Evolutionary conservation across 106 monocot genomes (phyloP), one percentile per base, ranked within the genome.

Genomic region (Gastrodia elata): DNA sequence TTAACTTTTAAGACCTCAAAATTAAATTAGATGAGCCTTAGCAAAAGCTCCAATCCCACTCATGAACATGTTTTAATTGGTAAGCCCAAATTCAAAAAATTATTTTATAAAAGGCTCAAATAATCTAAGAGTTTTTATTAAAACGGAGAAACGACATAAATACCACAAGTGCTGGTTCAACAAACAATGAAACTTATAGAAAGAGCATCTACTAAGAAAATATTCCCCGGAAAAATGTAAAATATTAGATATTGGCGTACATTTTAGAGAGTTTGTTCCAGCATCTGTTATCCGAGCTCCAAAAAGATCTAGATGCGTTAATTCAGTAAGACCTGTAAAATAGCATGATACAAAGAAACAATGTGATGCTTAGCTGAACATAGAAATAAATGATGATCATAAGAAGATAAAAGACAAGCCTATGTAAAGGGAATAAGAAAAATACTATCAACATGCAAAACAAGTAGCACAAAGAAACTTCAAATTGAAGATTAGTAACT

Each of bases 271-370:
- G 75, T 78, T 87, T 68, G 85, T 89, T 64, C 93, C 93, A 72
- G 76, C 33, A 38, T 93, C 93, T 73, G 93, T 93, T 22, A 93
- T 85, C 11, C 83, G 91, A 75, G 93, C 93, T 38, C 86, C 93
- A 78, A 99, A 99, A 71, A 99, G 93, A 85, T 99, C 98, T 38
- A 99, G 89, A 87, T 99, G 93, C 14, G 93, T 99, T 65, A 99
- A 80, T 52, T 88, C 91, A 76, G 85, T 93, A 43, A 99, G 91
- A 80, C 82, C 98, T 99, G 86, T 41, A 88, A 59, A 24, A 52
- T 22, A 52, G 32, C 30, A 61, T 61, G 28, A 13, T 13, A 61
- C 27, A 13, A 61, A 61, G 57, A 5, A 8, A 4, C 61, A 27
- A 61, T 61, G 14, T 10, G 61, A 61, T 32, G 61, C 61, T 30